A percentile compares a stretch with the other conserved stretches of the same genome.
These are phyloP conservation scores for Tetrahymena borealis DNA, from an alignment of 73 alveolate species.

Conservation along the genomic window DNA sequence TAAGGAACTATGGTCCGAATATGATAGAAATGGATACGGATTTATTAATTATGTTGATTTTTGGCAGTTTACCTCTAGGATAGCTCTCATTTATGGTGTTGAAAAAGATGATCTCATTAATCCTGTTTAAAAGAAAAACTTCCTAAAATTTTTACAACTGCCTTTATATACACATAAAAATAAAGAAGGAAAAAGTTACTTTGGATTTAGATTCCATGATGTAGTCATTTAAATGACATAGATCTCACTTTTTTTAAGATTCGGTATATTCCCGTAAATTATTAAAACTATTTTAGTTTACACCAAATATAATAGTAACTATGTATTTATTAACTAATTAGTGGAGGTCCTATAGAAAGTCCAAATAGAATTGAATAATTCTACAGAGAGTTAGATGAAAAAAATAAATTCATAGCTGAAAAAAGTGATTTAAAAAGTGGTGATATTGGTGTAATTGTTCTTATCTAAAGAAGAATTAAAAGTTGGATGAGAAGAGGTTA, in stretches of 20 bases:
- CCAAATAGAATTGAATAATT: not conserved
- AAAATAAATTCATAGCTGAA: not conserved
- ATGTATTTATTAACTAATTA: not conserved
- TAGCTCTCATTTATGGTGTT: not conserved
- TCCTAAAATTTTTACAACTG: not conserved
- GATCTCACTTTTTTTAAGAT: not conserved
- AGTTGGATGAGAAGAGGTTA: not conserved
- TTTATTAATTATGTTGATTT: not conserved
- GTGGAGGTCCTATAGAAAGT: not conserved
- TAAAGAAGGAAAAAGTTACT: not conserved
- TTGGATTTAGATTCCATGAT: not conserved
- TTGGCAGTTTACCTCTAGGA: not conserved
- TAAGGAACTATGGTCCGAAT: not conserved
- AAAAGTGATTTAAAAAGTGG: not conserved
- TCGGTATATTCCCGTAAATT: not conserved
- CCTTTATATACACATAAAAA: not conserved
- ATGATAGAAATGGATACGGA: not conserved
- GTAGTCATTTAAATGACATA: not conserved
- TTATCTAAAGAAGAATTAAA: not conserved
- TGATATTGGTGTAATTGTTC: not conserved
- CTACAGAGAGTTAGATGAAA: not conserved
- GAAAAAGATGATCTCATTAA: not conserved
- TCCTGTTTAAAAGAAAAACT: not conserved
- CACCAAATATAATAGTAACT: not conserved
- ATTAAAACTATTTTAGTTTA: not conserved